Evolutionary conservation across 371 early-diverging fungal species (phyloP).

Genomic region (Syncephalastrum racemosum): DNA sequence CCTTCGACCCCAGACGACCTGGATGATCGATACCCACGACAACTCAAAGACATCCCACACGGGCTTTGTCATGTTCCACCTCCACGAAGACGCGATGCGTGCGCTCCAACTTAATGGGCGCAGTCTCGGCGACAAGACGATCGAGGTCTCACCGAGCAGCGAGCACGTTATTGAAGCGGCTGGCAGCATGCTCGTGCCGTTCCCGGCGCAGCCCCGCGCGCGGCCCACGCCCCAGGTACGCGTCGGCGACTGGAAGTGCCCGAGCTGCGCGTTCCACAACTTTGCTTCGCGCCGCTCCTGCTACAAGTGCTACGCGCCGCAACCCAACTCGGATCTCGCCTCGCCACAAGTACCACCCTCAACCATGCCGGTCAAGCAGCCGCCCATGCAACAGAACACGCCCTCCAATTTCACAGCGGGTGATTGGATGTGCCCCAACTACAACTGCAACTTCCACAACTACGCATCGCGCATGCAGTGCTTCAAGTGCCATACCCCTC

Average conservation of each 20-base stretch:
- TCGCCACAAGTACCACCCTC: conserved; percentile 31
- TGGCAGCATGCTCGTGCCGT: conserved; percentile 52
- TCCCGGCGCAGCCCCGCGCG: conserved; percentile 51
- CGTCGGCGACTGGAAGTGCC: conserved; percentile 81
- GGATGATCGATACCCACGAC: conserved; percentile 55
- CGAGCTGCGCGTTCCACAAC: conserved; percentile 75
- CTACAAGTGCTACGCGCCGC: conserved; percentile 64
- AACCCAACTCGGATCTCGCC: conserved; percentile 31
- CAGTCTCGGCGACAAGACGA: conserved; percentile 63
- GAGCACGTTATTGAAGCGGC: conserved; percentile 60
- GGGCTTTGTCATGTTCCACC: conserved; percentile 58
- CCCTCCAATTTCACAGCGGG: conserved; percentile 26
- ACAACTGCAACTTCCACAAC: conserved; percentile 57
- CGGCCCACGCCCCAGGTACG: conserved; percentile 35
- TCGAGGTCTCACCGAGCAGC: conserved; percentile 68
- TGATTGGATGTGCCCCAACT: conserved; percentile 59
- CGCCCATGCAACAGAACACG: conserved; percentile 13
- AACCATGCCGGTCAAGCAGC: conserved; percentile 9
- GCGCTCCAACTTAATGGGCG: conserved; percentile 68
- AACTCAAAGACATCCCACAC: conserved; percentile 57
- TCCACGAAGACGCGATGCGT: conserved; percentile 63
- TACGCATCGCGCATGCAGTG: conserved; percentile 52
- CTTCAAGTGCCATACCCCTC: conserved; percentile 33
- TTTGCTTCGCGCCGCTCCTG: conserved; percentile 74
- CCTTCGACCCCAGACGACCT: conserved; percentile 55